Evolutionary conservation across 2,329 filamentous ascomycete genomes (phyloP), one percentile per base, ranked within the genome.

Genomic region (Zarea fungicola): DNA sequence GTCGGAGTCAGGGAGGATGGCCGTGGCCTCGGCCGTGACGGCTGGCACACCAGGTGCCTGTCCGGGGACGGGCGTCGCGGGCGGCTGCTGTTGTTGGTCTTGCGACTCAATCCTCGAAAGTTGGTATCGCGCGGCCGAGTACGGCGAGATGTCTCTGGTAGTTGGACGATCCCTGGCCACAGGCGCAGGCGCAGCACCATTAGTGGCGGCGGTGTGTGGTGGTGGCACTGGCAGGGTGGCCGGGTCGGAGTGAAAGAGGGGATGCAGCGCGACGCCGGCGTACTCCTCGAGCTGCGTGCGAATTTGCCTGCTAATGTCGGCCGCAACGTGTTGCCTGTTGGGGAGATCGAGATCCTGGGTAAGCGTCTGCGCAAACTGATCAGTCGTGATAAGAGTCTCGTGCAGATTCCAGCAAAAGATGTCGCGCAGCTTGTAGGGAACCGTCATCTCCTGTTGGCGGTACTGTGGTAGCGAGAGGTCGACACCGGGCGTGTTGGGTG

Each of bases 321-420:
- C 75, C 10, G 89, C 84, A 57, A 90, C 79, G 13, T 74, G 68
- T 14, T 77, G 76, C 44, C 85, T 79, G 52, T 88, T 85, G 4
- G 92, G 92, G 35, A 99, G 79, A 64, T 99, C 93, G 35, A 99
- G 77, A 63, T 99, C 93, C 55, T 95, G 89, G 1, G 95, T 91
- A 56, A 97, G 82, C 2, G 80, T 83, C 58, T 87, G 81, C n/a
- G 93, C 93, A 64, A 97, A 99, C 62, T 95, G 87, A 62, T 99
- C 93, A 1, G 93, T 95, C 0, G 93, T 99, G 44, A 91, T 87
- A 51, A 96, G 74, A 0, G 89, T 87, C 71, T 99, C 93, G 68
- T 97, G 92, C 13, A 99, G 76, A 60, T 99, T 99, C 93, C 93
- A 99, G 45, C 96, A 71, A 60, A 99, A 97, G n/a, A 88, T 86